A percentile compares a stretch with the other conserved stretches of the same genome.
Evolutionary conservation across 352 stramenopile genomes (phyloP).

Genomic region (Pythium brassicae): DNA sequence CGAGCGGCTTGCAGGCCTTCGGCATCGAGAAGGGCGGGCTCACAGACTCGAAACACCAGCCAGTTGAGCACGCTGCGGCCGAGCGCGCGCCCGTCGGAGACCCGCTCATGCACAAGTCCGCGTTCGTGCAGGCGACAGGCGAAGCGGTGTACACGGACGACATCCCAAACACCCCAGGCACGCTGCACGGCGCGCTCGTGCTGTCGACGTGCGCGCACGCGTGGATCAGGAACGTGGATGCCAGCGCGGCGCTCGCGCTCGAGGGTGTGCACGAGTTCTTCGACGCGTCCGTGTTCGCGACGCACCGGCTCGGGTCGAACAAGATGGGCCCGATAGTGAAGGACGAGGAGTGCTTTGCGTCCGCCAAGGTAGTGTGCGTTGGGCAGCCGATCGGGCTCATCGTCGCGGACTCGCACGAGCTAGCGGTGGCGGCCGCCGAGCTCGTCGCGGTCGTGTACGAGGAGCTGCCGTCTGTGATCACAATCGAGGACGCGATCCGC

Average conservation of each 20-base stretch:
- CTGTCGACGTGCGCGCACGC: constrained; percentile 79
- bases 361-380: constrained; percentile 59
- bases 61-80: constrained; percentile 26
- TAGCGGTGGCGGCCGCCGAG: constrained; percentile 70
- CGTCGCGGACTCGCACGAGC: constrained; percentile 75
- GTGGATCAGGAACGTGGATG: constrained; percentile 85
- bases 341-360: constrained; percentile 88
- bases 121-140: constrained; percentile 92
- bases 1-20: constrained; percentile 51
- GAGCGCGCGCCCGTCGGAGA: constrained; percentile 83
- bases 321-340: constrained; percentile 77
- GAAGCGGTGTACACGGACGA: constrained; percentile 96
- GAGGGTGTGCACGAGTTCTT: constrained; percentile 88
- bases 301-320: constrained; percentile 59
- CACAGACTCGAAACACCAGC: constrained; percentile 55
- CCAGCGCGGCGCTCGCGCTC: constrained; percentile 72
- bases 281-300: constrained; percentile 69
- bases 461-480: constrained; percentile 86
- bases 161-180: constrained; percentile 81
- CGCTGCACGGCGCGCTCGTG: constrained; percentile 91
- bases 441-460: constrained; percentile 90
- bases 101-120: constrained; percentile 90
- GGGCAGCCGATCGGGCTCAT: constrained; percentile 82
- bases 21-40: constrained; percentile 59
- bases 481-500: constrained; percentile 94